Evolutionary conservation across 2,329 filamentous ascomycete genomes (phyloP), one percentile per base, ranked within the genome.

Genomic region (Coccinonectria pachysandricola): DNA sequence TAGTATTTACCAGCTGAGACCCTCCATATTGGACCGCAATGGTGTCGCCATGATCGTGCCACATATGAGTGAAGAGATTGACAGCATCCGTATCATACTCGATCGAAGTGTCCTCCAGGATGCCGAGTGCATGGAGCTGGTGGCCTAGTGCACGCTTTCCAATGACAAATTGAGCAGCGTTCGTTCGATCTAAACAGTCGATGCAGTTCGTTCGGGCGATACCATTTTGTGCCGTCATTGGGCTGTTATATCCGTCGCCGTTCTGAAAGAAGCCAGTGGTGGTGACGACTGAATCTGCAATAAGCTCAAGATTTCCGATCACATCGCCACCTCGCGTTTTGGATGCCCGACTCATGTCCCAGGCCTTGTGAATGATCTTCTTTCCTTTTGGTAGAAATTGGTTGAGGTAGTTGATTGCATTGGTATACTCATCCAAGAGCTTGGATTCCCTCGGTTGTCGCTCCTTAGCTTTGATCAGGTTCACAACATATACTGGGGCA

Each of bases 21-120:
- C 91, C 91, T 30, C 91, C 91, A 44, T 98, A 98, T 52, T 98
- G 91, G 28, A 96, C 81, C 1, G 91, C 91, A 46, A 98, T 96
- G 4, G 87, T 95, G 53, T 98, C 91, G 31, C 91, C 91, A 49
- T 98, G 91, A 42, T 93, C 86, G 52, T 96, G 87, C 59, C 87
- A 94, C 88, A 98, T 96, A 46, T 93, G 83, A 1, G 91, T 96
- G 44, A 98, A 95, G 7, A 95, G 71, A 43, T 96, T 94, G 31
- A 95, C 81, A 3, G 85, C 86, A 56, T 98, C 91, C 0, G 86
- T 94, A 45, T 98, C 91, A 48, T 94, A 98, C 32, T 88, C 79
- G 26, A 98, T 73, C 1, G 71, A 74, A 2, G 80, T 79, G 19
- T 79, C 71, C 31, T 77, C 73, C 15, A 96, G 78, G 15, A 98